Base-by-base conservation (phyloP, 208 protist genomes). In the Zelonia costaricensis region DNA sequence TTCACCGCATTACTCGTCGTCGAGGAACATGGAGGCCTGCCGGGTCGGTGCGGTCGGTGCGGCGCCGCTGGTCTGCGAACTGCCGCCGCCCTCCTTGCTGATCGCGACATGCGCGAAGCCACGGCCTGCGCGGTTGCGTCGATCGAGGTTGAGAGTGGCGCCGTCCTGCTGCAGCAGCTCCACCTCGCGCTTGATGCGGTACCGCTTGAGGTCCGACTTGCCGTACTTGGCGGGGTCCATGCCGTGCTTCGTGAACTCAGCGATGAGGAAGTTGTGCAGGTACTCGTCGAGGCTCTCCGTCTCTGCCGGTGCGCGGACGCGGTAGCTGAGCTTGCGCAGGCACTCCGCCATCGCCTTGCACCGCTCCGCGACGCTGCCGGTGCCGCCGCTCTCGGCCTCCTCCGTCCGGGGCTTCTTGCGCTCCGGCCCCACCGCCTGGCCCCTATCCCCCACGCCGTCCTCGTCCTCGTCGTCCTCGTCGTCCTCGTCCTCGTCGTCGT, bases 91-190 rank as follows among this genome's bases (percentile, higher is more conserved):
- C 4, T 47, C 44, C 12, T 52, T 25, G 0, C 4, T 5, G 51
- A 44, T 12, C 16, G 51, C 13, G 6, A 82, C 49, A 18, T 63
- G 25, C 25, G 63, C 74, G 39, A 82, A 75, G 13, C 86, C 86
- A 38, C 89, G 69, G 6, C 89, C 89, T 6, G 58, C 76, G 30
- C 89, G 86, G 28, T 56, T 49, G 33, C 68, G 67, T n/a, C 82
- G 78, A 25, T 95, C 86, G 2, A 95, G 67, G 36, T 52, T 70
- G 13, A 93, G 42, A 22, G 64, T 69, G n/a, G 80, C 85, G 23
- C 89, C 89, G 49, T 92, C 86, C 39, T 79, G 62, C 80, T 91
- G 81, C 28, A 95, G 78, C 30, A 80, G 73, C 54, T 91, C 82
- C 25, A 95, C 64, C 56, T 95, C 89, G 23, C 68, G 69, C 53